A percentile compares a stretch with the other conserved stretches of the same genome.
Evolutionary conservation across 2,329 filamentous ascomycete species (phyloP).

Genomic region (Pezicula neosporulosa): DNA sequence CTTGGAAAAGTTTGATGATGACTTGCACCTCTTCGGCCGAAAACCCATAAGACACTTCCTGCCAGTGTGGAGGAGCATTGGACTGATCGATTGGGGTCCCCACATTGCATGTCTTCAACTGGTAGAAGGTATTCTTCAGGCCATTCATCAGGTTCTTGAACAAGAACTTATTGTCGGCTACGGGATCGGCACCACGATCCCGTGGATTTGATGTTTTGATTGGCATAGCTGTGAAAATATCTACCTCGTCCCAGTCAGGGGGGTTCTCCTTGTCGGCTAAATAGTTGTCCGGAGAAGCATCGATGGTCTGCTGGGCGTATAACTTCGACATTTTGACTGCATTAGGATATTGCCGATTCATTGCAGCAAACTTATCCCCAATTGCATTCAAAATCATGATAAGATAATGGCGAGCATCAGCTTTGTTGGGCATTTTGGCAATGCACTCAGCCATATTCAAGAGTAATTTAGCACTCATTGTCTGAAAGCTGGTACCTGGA

Average conservation of each 20-base stretch:
- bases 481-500: slow-evolving; percentile 97
- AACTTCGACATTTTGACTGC: slow-evolving; percentile 87
- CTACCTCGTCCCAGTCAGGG: slow-evolving; percentile 96
- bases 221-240: slow-evolving; percentile 93
- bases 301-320: slow-evolving; percentile 62
- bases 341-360: slow-evolving; percentile 96
- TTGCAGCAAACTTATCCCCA: slow-evolving; percentile 94
- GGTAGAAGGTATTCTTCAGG: slow-evolving; percentile 93
- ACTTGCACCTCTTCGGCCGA: slow-evolving; percentile 96
- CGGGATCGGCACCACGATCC: slow-evolving; percentile 84
- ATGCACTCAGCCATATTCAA: slow-evolving; percentile 99
- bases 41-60: slow-evolving; percentile 93
- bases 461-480: slow-evolving; percentile 96
- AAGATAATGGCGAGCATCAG: slow-evolving; percentile 89
- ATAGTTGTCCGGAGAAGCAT: slow-evolving; percentile 71
- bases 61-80: slow-evolving; percentile 85
- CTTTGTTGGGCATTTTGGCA: slow-evolving; percentile 87
- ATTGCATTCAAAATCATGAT: slow-evolving; percentile 98
- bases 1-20: slow-evolving; percentile 94
- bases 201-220: slow-evolving; percentile 93
- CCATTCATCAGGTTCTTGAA: slow-evolving; percentile 97
- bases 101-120: slow-evolving; percentile 86
- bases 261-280: slow-evolving; percentile 76
- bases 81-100: slow-evolving; percentile 67
- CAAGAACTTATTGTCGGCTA: slow-evolving; percentile 95